Evolutionary conservation across 164 flowering plant species (phyloP).

Genomic region (Dillenia turbinata): DNA sequence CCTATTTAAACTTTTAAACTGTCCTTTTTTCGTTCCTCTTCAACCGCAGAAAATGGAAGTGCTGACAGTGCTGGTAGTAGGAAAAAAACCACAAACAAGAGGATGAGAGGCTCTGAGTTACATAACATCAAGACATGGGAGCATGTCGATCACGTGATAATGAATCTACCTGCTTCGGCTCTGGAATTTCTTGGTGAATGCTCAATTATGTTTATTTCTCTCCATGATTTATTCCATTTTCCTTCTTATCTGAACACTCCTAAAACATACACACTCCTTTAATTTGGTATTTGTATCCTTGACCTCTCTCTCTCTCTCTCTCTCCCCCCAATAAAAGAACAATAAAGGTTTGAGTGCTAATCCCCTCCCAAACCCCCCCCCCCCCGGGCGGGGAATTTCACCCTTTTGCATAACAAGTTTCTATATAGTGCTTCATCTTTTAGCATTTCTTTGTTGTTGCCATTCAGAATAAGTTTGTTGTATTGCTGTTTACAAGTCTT

Average conservation of each 20-base stretch:
- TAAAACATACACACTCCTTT: background rate
- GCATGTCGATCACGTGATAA: conserved; percentile 88
- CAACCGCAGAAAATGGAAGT: conserved; percentile 37
- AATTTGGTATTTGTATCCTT: background rate
- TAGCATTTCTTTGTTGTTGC: no score
- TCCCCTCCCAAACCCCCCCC: no score
- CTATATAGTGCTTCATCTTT: no score
- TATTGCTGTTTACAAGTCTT: no score
- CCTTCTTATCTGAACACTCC: background rate
- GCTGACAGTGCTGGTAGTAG: conserved; percentile 21
- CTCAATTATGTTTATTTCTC: no score
- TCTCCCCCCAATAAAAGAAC: no score
- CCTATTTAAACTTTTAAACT: background rate
- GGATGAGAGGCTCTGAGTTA: conserved; percentile 40
- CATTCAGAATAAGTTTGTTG: no score
- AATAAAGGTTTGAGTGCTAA: no score
- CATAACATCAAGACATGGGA: conserved; percentile 64
- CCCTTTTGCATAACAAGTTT: no score
- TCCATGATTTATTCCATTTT: background rate
- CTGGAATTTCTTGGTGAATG: conserved; percentile 70
- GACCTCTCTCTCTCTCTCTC: no score
- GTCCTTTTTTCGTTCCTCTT: background rate
- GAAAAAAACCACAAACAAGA: conserved; percentile 50
- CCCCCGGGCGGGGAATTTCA: no score
- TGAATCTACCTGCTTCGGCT: conserved; percentile 99